These are phyloP conservation scores for Aspergillus costaricaensis DNA, from an alignment of 2,329 filamentous ascomycete genomes.

Conservation along the genomic window DNA sequence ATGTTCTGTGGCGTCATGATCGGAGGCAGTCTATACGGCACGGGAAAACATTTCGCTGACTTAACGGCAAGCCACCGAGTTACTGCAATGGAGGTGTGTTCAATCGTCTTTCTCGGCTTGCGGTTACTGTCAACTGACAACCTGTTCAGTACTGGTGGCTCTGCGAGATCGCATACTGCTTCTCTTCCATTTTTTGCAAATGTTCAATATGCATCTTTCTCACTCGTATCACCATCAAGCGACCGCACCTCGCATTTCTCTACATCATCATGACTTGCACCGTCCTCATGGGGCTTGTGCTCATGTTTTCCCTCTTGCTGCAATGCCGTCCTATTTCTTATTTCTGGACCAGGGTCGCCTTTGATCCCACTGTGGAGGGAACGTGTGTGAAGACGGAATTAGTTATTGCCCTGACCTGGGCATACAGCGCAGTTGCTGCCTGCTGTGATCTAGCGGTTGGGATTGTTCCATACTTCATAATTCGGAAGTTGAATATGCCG, in stretches of 20 bases:
- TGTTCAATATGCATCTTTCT: slow-evolving; percentile 57
- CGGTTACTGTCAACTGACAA: background rate
- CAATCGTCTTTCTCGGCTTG: background rate
- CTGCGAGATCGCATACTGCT: slow-evolving; percentile 54
- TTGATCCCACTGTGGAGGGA: slow-evolving; percentile 29
- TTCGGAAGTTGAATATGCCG: background rate
- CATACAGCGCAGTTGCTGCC: slow-evolving; percentile 30
- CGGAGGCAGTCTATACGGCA: slow-evolving; percentile 29
- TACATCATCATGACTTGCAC: slow-evolving; percentile 48
- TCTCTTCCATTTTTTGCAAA: slow-evolving; percentile 50
- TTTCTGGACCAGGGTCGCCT: slow-evolving; percentile 47
- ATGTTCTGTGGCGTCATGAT: slow-evolving; percentile 30
- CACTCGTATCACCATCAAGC: slow-evolving; percentile 49
- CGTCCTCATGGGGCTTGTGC: slow-evolving; percentile 46
- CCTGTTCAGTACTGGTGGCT: slow-evolving; percentile 49
- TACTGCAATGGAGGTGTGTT: slow-evolving; percentile 25
- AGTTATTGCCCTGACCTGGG: slow-evolving; percentile 29
- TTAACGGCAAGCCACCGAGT: slow-evolving; percentile 21
- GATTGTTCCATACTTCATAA: slow-evolving; percentile 43
- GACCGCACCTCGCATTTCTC: slow-evolving; percentile 50
- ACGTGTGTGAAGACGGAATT: slow-evolving; percentile 43
- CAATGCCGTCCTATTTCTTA: slow-evolving; percentile 53
- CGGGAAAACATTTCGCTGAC: slow-evolving; percentile 23
- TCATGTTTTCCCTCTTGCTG: slow-evolving; percentile 53
- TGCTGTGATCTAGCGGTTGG: slow-evolving; percentile 54